Evolutionary conservation across 2,329 filamentous ascomycete species (phyloP), one percentile per base, ranked within the genome.

Genomic region (Hypocrella siamensis): DNA sequence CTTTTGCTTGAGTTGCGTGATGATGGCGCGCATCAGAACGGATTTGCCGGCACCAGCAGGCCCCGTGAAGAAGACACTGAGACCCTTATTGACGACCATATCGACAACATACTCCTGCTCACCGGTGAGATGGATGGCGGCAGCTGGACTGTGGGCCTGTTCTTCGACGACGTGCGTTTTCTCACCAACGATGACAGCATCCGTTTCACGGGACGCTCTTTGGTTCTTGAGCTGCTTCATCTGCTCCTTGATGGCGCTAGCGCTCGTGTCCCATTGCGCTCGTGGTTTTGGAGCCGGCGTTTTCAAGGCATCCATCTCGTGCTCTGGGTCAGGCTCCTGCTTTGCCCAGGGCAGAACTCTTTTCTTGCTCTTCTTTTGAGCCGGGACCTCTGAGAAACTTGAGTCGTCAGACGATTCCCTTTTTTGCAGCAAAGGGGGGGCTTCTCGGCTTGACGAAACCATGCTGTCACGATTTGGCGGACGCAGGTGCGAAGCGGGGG

Each of bases 1-100:
- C 48, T 92, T 94, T 39, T 71, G 72, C 37, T 79, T 80, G 31
- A 98, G 51, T 4, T 80, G 74, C 5, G 70, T 60, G 43, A 98
- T 96, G 38, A 96, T 93, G 41, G 92, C 76, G 40, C 86, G 73
- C 68, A 98, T 84, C 35, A 98, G 58, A 4, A 98, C 88, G 2
- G 90, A 98, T 62, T 98, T 98, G 53, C 90, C 90, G 4, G 90
- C 94, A 64, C 79, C 85, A 35, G 90, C 90, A 36, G 90, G 93
- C 44, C 90, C 90, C 1, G 90, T 98, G 53, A 98, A 98, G 61
- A 98, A 98, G 3, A 94, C 86, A 44, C 88, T 96, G 52, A 85
- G 79, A 36, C 70, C 70, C 40, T 81, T 61, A 16, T 90, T 70
- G 6, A 84, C 69, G 8, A 98, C 88, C 15, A 94, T 62, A 28